Base-by-base conservation (phyloP, 352 stramenopile species). In the Thalassiosira tumida region DNA sequence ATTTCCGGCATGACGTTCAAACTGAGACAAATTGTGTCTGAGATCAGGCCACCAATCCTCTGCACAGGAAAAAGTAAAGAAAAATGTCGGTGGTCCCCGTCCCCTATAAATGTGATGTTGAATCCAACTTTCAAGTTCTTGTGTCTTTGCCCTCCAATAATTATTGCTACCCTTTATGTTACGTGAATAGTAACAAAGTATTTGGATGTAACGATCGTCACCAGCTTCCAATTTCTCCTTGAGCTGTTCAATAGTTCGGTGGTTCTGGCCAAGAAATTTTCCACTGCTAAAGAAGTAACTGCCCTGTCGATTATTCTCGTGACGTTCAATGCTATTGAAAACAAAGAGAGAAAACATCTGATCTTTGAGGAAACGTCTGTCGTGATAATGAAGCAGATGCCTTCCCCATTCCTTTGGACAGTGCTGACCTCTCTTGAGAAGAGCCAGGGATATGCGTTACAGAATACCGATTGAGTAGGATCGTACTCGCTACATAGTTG, bases 291-390 rank as follows among this genome's bases (percentile, higher is more conserved):
- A 77, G 76, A 90, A 90, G 5, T 43, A 77, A 86, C 73, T 69
- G 4, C 84, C 84, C 29, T 81, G 13, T 1, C 33, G 29, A 50
- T 90, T 86, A 69, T 90, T 90, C 10, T 35, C 54, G 35, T 87
- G 75, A 5, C 78, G 37, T 59, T 90, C 31, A 6, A 80, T 37
- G 29, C 26, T 81, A 65, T 90, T 90, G 37, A 86, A 90, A 37
- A 75, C 77, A 81, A 76, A 90, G 7, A 90, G 62, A 31, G 35
- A 74, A 26, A 72, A 72, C 62, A 72, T 72, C 3, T 85, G 51
- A 83, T 89, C 72, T n/a, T 79, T 85, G 14, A 76, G 15, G 33
- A 92, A 92, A n/a, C 86, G 21, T 37, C 86, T 73, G 37, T 92
- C 86, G 29, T 72, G 31, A 31, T 86, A 88, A 64, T 78, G 74